These are phyloP conservation scores for Corymbia maculata DNA, from an alignment of 345 rosid genomes.

Conservation along the genomic window DNA sequence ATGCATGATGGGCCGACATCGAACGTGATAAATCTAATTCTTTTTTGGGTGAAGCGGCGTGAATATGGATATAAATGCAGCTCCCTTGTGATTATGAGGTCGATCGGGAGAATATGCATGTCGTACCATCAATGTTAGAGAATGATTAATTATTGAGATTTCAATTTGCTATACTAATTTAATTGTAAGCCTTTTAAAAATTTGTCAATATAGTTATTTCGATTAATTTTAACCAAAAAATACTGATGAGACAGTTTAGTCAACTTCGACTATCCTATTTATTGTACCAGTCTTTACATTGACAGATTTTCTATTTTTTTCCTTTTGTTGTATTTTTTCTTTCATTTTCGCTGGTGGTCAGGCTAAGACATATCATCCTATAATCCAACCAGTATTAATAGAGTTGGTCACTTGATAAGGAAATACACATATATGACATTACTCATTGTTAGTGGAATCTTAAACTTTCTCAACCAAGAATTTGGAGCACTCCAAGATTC, in stretches of 20 bases:
- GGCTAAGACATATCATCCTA: not conserved
- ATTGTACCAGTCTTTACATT: fast-evolving
- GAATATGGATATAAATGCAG: not conserved
- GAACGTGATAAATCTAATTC: not conserved
- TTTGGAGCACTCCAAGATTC: not conserved
- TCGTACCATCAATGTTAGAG: no score
- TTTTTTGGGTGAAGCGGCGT: not conserved
- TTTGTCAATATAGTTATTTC: no score
- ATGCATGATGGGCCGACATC: not conserved
- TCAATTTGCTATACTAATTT: no score
- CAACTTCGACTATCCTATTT: fast-evolving
- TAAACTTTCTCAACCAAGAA: not conserved
- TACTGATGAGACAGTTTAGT: not conserved
- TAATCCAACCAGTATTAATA: not conserved
- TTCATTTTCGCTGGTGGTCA: fast-evolving
- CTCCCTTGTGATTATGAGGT: not conserved
- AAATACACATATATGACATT: not conserved
- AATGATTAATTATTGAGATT: not conserved
- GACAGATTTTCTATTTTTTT: no score
- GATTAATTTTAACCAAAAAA: no score
- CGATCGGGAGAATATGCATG: not conserved
- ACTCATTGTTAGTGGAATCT: not conserved
- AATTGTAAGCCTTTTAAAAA: no score
- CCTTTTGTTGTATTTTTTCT: no score
- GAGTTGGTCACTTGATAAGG: not conserved